These are phyloP conservation scores for Dryadomyces quercus-mongolicae DNA, from an alignment of 2,329 filamentous ascomycete genomes.

Conservation along the genomic window DNA sequence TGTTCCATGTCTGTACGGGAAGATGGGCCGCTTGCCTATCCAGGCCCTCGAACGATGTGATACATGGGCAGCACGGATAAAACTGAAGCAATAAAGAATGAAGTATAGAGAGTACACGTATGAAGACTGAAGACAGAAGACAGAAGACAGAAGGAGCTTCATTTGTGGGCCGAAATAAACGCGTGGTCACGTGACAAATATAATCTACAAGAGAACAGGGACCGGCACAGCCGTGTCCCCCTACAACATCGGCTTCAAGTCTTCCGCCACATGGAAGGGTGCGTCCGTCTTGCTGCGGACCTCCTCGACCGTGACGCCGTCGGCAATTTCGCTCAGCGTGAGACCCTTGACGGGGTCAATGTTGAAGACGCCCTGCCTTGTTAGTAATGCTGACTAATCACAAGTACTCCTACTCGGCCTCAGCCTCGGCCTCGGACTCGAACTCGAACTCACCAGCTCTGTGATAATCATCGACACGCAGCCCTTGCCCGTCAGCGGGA, in stretches of 20 bases:
- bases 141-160: neutral
- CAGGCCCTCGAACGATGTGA: too few species aligned
- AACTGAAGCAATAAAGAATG: too few species aligned
- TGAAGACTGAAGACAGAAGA: too few species aligned
- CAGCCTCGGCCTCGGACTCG: too few species aligned
- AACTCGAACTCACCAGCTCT: constrained; percentile 53
- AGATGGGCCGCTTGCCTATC: neutral
- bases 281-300: constrained; percentile 80
- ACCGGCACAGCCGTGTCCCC: neutral
- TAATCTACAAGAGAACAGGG: neutral
- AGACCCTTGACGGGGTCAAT: constrained; percentile 68
- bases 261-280: constrained; percentile 67
- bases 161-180: neutral
- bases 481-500: constrained; percentile 76
- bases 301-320: constrained; percentile 82
- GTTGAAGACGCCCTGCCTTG: constrained; percentile 50
- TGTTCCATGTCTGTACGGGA: neutral
- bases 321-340: constrained; percentile 74
- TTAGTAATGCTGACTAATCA: neutral
- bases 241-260: constrained; percentile 71
- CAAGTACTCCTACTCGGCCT: too few species aligned
- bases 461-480: constrained; percentile 90
- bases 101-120: too few species aligned
- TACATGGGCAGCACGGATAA: too few species aligned
- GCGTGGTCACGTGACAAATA: neutral